Evolutionary conservation across 2,329 filamentous ascomycete genomes (phyloP).

Genomic region (Stemphylium beticola): DNA sequence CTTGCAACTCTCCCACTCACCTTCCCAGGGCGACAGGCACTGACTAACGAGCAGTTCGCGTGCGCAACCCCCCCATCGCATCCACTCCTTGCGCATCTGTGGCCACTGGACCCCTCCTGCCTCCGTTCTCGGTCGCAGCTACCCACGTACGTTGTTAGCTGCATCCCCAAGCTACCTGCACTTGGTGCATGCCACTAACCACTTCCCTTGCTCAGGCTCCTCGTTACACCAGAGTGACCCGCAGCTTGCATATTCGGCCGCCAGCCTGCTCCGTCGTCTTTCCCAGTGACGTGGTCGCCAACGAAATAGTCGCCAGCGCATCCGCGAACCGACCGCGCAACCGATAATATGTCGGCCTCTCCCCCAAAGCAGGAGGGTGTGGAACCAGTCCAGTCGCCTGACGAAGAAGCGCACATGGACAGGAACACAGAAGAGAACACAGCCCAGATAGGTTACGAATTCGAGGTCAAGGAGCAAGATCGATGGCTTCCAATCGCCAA

Average conservation of each 20-base stretch:
- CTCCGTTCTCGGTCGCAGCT: slow-evolving; percentile 9
- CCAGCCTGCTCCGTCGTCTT: slow-evolving; percentile 37
- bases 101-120: background rate
- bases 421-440: slow-evolving; percentile 78
- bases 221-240: slow-evolving; percentile 36
- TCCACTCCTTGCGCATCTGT: background rate
- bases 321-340: slow-evolving; percentile 54
- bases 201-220: slow-evolving; percentile 29
- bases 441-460: slow-evolving; percentile 82
- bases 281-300: slow-evolving; percentile 50
- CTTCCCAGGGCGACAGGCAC: background rate
- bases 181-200: slow-evolving; percentile 45
- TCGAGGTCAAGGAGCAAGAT: slow-evolving; percentile 99
- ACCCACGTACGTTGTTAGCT: slow-evolving; percentile 30
- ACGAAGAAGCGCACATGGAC: slow-evolving; percentile 94
- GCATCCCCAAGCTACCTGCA: slow-evolving; percentile 20
- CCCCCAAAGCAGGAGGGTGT: slow-evolving; percentile 87
- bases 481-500: slow-evolving; percentile 99
- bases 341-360: slow-evolving; percentile 79
- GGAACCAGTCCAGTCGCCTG: slow-evolving; percentile 91
- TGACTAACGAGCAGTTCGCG: slow-evolving; percentile 10
- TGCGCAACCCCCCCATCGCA: slow-evolving; percentile 5
- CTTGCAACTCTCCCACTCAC: background rate
- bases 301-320: slow-evolving; percentile 51
- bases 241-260: slow-evolving; percentile 44